Percentiles rank a stretch among this genome's conserved stretches.
Conservation (phyloP, 345 rosid species). For the Eucalyptus victrix region DNA sequence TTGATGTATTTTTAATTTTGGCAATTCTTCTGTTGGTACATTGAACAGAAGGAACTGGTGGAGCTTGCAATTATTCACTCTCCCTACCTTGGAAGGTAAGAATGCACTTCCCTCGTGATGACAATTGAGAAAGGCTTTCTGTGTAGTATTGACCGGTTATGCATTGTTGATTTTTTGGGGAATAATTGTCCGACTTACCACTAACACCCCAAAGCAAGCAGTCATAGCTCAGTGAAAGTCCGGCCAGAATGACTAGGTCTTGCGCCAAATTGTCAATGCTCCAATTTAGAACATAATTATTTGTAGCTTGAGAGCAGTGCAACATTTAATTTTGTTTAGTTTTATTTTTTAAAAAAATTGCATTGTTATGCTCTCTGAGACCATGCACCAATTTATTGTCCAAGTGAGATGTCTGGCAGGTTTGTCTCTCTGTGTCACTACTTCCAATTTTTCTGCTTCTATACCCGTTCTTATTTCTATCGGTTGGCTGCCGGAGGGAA, state of each 20-base stretch:
- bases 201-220: no score
- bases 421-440: not conserved
- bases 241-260: no score
- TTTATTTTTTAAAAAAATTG: not conserved
- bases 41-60: not conserved
- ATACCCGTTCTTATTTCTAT: not conserved
- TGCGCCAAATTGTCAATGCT: no score
- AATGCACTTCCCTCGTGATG: not conserved
- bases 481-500: not conserved
- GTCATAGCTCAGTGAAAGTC: no score
- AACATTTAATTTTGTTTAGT: no score
- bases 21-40: not conserved
- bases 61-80: not conserved
- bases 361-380: not conserved
- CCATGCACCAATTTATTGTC: not conserved
- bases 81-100: not conserved
- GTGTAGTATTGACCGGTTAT: not conserved
- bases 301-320: no score
- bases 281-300: no score
- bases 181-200: no score
- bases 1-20: not conserved
- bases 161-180: not conserved
- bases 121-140: not conserved
- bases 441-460: not conserved
- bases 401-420: not conserved